Evolutionary conservation across 371 early-diverging fungal species (phyloP).

Genomic region (Mortierella sp.): DNA sequence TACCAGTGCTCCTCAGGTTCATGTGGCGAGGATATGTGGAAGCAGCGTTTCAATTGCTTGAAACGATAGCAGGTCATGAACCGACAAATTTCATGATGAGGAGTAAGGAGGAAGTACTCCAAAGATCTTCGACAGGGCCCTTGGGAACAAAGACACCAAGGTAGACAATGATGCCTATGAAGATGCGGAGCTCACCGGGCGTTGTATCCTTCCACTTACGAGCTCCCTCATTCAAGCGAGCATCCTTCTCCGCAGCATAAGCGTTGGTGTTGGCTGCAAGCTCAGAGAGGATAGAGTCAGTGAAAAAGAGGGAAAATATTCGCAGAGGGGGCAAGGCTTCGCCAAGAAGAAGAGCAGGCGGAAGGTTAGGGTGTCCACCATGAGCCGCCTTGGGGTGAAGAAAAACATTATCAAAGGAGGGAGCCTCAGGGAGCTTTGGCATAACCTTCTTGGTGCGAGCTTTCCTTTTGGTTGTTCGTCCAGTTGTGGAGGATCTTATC

Average conservation of each 20-base stretch:
- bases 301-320: conserved; percentile 23
- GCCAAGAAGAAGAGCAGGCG: conserved; percentile 1
- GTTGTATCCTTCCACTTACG: conserved; percentile 15
- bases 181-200: neutral
- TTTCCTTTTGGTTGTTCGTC: conserved; percentile 4
- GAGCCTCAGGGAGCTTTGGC: neutral
- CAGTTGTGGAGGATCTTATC: neutral
- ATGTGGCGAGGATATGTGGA: conserved; percentile 16
- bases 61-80: conserved; percentile 14
- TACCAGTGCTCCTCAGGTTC: neutral
- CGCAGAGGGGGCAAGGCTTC: neutral
- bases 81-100: neutral
- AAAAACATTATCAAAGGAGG: conserved; percentile 2
- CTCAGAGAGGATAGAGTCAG: conserved; percentile 7
- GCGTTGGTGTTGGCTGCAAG: conserved; percentile 25
- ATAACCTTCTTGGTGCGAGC: conserved; percentile 2
- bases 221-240: conserved; percentile 1
- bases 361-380: neutral
- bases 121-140: conserved; percentile 2
- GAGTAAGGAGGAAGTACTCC: neutral
- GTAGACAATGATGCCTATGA: conserved; percentile 9
- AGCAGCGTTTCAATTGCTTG: conserved; percentile 22
- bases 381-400: neutral
- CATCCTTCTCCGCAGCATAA: conserved; percentile 15
- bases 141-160: conserved; percentile 6